Evolutionary conservation across 176 grass and related monocot species (phyloP).

Genomic region (Paspalum vaginatum): DNA sequence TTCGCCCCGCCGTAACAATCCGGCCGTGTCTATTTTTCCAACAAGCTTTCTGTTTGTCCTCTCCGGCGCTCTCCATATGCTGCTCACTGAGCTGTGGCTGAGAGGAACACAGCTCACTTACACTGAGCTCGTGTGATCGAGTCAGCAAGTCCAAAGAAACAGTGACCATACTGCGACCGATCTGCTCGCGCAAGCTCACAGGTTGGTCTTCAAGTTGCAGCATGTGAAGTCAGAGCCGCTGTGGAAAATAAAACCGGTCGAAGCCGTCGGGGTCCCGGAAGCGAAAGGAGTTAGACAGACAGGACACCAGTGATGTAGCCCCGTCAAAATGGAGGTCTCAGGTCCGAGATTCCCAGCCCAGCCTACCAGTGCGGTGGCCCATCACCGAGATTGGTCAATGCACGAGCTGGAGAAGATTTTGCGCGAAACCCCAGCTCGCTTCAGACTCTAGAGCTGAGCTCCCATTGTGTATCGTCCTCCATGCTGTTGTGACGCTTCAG

Average conservation of each 20-base stretch:
- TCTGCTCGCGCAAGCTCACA: not conserved
- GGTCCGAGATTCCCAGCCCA: not conserved
- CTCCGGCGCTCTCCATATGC: no score
- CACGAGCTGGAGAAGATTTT: slow-evolving; percentile 34
- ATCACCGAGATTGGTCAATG: slow-evolving; percentile 19
- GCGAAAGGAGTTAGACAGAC: no score
- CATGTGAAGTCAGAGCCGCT: not conserved
- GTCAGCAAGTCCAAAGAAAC: not conserved
- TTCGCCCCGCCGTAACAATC: no score
- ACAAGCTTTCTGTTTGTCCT: no score
- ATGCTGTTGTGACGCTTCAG: no score
- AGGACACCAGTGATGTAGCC: no score
- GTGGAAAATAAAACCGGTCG: slow-evolving; percentile 31
- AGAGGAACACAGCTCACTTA: not conserved
- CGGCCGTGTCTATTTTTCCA: no score
- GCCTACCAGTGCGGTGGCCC: not conserved
- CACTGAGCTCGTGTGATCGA: not conserved
- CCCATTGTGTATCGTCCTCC: no score
- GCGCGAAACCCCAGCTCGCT: not conserved
- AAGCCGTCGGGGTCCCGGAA: slow-evolving; percentile 2
- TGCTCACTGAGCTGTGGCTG: no score
- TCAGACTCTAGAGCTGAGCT: not conserved
- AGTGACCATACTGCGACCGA: not conserved
- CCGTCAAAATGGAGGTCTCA: slow-evolving; percentile 5
- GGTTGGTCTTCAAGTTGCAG: not conserved